These are phyloP conservation scores for Edaphochlamys debaryana DNA, from an alignment of 139 green algal genomes.

Conservation along the genomic window DNA sequence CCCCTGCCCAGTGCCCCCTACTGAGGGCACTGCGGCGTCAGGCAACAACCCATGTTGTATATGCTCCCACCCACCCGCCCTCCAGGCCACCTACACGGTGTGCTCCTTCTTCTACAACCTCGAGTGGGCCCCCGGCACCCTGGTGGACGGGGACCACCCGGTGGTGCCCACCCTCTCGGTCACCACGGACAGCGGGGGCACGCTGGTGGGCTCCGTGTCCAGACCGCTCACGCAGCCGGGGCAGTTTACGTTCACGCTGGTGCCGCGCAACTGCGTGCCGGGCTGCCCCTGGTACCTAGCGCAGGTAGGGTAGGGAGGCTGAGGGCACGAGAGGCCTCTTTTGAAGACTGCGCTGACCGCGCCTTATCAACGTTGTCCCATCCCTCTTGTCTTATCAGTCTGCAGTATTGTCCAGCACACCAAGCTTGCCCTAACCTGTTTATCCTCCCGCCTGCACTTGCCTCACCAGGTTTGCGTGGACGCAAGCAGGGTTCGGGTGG, in stretches of 20 bases:
- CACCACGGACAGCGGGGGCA: not conserved
- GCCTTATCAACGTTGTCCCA: too few species aligned
- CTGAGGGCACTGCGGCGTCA: too few species aligned
- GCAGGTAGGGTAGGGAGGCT: not conserved
- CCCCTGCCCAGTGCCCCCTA: too few species aligned
- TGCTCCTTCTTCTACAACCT: conserved; percentile 28
- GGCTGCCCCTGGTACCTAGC: conserved; percentile 8
- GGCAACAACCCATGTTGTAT: too few species aligned
- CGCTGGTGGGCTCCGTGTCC: not conserved
- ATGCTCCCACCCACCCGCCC: too few species aligned
- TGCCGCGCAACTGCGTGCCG: conserved; percentile 8
- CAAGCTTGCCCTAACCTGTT: too few species aligned
- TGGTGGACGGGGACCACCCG: not conserved
- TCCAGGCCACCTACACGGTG: not conserved
- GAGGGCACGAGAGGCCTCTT: too few species aligned
- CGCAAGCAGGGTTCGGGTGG: not conserved
- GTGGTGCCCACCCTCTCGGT: not conserved
- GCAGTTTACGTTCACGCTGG: not conserved
- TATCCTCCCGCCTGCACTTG: too few species aligned
- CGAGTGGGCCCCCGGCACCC: conserved; percentile 1
- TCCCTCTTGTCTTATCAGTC: too few species aligned
- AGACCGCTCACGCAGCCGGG: not conserved
- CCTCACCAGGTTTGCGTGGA: too few species aligned
- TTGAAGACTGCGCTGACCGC: too few species aligned
- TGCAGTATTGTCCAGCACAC: too few species aligned